Evolutionary conservation across 108 stramenopile species (phyloP).

Genomic region (Cylindrotheca closterium): DNA sequence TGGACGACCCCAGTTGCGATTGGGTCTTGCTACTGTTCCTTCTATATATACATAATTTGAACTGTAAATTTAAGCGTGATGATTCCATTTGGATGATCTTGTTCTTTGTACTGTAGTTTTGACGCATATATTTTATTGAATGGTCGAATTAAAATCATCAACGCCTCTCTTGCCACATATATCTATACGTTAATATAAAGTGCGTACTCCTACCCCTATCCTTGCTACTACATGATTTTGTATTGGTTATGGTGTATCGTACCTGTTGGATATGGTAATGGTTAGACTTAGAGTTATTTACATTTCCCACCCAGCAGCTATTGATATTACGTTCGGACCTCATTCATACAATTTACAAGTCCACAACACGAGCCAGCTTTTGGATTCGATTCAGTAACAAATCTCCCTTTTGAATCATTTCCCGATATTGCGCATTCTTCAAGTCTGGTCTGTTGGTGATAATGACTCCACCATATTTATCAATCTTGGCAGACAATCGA

Average conservation of each 20-base stretch:
- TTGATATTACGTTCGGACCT: too few relatives aligned
- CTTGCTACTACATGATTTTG: too few relatives aligned
- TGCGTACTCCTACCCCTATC: too few relatives aligned
- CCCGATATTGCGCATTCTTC: slow-evolving; percentile 96
- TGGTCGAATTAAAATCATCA: neutral
- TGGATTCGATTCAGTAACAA: slow-evolving; percentile 95
- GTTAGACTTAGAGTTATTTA: too few relatives aligned
- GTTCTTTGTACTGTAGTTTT: neutral
- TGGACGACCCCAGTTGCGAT: neutral
- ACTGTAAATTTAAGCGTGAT: neutral
- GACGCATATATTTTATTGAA: neutral
- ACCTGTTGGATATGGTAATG: too few relatives aligned
- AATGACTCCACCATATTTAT: slow-evolving; percentile 96
- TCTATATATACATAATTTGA: neutral
- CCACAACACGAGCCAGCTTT: slow-evolving; percentile 93
- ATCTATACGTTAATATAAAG: too few relatives aligned
- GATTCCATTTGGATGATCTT: too few relatives aligned
- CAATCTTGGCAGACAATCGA: slow-evolving; percentile 95
- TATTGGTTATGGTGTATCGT: too few relatives aligned
- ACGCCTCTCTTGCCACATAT: neutral
- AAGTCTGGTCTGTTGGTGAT: slow-evolving; percentile 94
- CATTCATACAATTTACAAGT: slow-evolving; percentile 58
- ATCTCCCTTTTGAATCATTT: slow-evolving; percentile 97
- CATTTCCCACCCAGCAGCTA: too few relatives aligned
- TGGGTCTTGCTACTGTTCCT: neutral